Base-by-base conservation (phyloP, 768 basidiomycete genomes). In the Austroboletus eburneus region DNA sequence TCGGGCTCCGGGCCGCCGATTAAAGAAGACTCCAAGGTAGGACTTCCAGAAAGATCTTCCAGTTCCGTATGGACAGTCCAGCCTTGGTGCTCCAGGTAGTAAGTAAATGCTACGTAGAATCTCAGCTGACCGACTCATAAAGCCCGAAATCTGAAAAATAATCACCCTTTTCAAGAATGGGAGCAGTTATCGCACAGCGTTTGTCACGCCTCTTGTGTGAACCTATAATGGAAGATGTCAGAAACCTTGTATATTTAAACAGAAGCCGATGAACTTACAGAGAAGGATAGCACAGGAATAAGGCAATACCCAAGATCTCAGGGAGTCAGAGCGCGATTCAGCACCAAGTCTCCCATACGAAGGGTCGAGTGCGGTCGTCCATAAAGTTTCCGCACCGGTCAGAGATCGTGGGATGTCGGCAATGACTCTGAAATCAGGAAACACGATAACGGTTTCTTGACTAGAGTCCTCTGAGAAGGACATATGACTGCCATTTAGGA, bases 181-280 rank as follows among this genome's bases (percentile, higher is more conserved):
- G 87, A 2, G 92, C 91, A 9, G 87, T 82, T 37, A 97, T 84
- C 21, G 80, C 79, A 66, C 95, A 99, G 50, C 91, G 81, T 62
- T 93, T 94, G 68, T 97, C 95, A 25, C 94, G 75, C 57, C 79
- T 80, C 69, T 92, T 91, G 69, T 98, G 95, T 3, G 93, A 96
- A 64, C 94, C 91, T 94, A 58, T 25, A 10, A 29, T 2, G 18
- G 24, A 30, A 9, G 10, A 18, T 20, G 37, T 54, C 23, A 52
- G 46, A n/a, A 45, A 39, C 40, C n/a, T 20, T 20, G 9, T 5
- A 9, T n/a, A 24, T 24, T 4, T 22, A 25, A 40, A 27, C 24
- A 8, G 38, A 55, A 7, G 25, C 5, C 16, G 18, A 29, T 30
- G 25, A n/a, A 5, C 82, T 68, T 65, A 91, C 94, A 99, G 22